Conservation (phyloP, 179 eudicot species). For the Camellia oleifera region DNA sequence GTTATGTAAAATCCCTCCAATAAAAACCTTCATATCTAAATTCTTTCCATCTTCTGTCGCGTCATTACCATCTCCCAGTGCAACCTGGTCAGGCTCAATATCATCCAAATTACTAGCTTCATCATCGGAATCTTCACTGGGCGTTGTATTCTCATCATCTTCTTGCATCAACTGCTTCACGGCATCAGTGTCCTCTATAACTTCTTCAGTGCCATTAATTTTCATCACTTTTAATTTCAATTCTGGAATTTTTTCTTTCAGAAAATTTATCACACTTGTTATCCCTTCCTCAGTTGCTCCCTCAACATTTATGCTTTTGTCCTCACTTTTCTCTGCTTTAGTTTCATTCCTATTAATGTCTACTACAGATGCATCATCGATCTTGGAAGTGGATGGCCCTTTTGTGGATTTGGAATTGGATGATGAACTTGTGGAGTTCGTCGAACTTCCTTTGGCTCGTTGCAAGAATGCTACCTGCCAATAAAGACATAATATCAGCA, state of each 20-base stretch:
- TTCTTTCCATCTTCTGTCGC: conserved; percentile 51
- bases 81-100: conserved; percentile 34
- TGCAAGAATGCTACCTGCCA: conserved; percentile 78
- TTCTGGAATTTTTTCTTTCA: conserved; percentile 93
- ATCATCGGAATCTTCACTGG: conserved; percentile 48
- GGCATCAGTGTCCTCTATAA: conserved; percentile 62
- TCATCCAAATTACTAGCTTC: conserved; percentile 53
- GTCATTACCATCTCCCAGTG: conserved; percentile 48
- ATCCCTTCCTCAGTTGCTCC: conserved; percentile 94
- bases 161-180: conserved; percentile 55
- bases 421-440: conserved; percentile 42
- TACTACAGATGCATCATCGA: conserved; percentile 47
- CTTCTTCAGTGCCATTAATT: conserved; percentile 51
- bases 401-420: conserved; percentile 49
- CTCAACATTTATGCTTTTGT: conserved; percentile 60
- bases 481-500: conserved; percentile 20
- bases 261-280: conserved; percentile 80
- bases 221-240: conserved; percentile 75
- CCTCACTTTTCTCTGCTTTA: conserved; percentile 66
- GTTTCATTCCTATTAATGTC: conserved; percentile 51
- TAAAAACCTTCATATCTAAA: conserved; percentile 73
- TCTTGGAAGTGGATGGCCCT: conserved; percentile 48
- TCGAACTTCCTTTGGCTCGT: conserved; percentile 48
- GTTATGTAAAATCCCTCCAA: conserved; percentile 83
- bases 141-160: conserved; percentile 35